Conservation (phyloP, 768 basidiomycete species). For the Rhizopogon vinicolor region DNA sequence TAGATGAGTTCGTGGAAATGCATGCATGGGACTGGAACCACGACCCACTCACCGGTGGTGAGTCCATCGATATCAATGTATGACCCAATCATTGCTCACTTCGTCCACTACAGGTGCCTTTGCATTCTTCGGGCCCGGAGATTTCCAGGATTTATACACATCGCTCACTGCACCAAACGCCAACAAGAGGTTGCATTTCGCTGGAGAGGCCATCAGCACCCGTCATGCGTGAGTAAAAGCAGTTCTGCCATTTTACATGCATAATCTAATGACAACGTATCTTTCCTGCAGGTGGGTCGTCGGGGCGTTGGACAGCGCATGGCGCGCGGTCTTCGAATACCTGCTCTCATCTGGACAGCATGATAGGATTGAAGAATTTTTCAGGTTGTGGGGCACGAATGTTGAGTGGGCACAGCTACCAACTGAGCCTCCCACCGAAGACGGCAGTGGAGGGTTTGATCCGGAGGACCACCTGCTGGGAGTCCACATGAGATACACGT, state of each 20-base stretch:
- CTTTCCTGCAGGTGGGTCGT: slow-evolving; percentile 29
- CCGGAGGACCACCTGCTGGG: not conserved
- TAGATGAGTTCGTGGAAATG: slow-evolving; percentile 13
- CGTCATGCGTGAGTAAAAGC: slow-evolving; percentile 24
- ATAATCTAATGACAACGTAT: not conserved
- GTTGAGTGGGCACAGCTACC: slow-evolving; percentile 19
- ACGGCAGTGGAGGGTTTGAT: not conserved
- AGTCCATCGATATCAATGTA: not conserved
- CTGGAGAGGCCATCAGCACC: slow-evolving; percentile 33
- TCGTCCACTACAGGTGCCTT: slow-evolving; percentile 28
- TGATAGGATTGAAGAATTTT: slow-evolving; percentile 13
- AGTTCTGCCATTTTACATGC: not conserved
- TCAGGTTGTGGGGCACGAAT: slow-evolving; percentile 26
- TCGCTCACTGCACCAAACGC: slow-evolving; percentile 28
- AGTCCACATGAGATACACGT: not conserved
- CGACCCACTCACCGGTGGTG: slow-evolving; percentile 31
- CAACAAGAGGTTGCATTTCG: slow-evolving; percentile 27
- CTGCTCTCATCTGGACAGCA: slow-evolving; percentile 10
- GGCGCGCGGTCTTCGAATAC: slow-evolving; percentile 28
- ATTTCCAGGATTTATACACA: slow-evolving; percentile 29
- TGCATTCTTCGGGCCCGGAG: slow-evolving; percentile 36
- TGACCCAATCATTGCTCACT: not conserved
- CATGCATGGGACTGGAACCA: slow-evolving; percentile 31
- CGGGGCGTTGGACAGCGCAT: slow-evolving; percentile 34
- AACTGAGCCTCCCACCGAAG: too few relatives aligned